These are phyloP conservation scores for Rhododendron simsii DNA, from an alignment of 148 eudicot genomes.

Conservation along the genomic window DNA sequence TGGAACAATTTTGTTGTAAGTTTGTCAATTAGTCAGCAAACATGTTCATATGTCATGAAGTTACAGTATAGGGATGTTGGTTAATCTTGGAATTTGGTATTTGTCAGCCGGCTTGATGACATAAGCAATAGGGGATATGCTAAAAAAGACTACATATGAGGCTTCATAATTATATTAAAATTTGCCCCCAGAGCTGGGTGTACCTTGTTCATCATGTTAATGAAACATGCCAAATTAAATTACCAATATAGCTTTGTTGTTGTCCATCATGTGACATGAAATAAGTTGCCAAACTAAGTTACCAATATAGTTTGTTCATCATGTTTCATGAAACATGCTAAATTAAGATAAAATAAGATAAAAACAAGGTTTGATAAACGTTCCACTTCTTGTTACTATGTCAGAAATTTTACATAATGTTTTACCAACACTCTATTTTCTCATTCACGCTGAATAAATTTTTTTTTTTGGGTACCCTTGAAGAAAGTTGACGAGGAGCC, in stretches of 20 bases:
- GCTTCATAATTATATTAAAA: neutral
- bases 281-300: neutral
- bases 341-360: too few species aligned
- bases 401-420: neutral
- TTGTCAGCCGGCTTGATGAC: neutral
- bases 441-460: neutral
- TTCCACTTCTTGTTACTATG: neutral
- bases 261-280: neutral
- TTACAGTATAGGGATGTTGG: neutral
- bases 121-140: neutral
- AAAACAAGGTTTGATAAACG: neutral
- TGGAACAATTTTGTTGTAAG: neutral
- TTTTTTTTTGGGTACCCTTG: neutral
- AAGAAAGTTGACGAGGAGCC: constrained; percentile 73
- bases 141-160: neutral
- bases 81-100: neutral
- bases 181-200: neutral
- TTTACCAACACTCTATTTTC: neutral
- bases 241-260: neutral
- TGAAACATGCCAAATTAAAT: neutral
- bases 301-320: neutral
- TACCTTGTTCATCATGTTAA: neutral
- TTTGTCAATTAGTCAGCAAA: neutral
- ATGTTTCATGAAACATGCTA: neutral
- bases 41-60: neutral